Evolutionary conservation across 2,329 filamentous ascomycete genomes (phyloP), one percentile per base, ranked within the genome.

Genomic region (Aspergillus sp.): DNA sequence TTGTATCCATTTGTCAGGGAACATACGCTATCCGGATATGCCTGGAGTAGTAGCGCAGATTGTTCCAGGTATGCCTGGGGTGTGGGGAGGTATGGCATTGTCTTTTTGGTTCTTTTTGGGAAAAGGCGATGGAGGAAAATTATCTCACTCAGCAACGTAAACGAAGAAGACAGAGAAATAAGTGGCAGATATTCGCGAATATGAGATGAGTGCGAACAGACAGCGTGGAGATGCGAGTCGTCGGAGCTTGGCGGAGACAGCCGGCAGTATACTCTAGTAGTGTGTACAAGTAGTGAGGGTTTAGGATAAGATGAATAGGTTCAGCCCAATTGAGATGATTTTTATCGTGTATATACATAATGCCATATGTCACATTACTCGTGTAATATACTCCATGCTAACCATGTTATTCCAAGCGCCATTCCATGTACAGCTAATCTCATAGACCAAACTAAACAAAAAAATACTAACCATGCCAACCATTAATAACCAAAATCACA

Each of bases 31-130:
- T 81, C 81, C 3, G 93, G 93, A 43, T 88, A 84, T 48, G 93
- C 91, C 71, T 93, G 82, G 47, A 98, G 77, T 49, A 98, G 83
- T 51, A 90, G 82, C 15, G 83, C 76, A 12, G 91, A 95, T 70
- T 96, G 86, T 60, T 86, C 83, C 57, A 96, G 86, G 86, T 90
- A 98, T 73, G 90, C 85, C 71, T 95, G 85, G 69, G 87, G 87
- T 49, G 88, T 90, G 45, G 79, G 74, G 66, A 95, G 83, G 67
- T 86, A 83, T 2, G 86, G 85, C 90, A 95, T 95, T 73, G 50
- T 32, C 44, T 22, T 37, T 42, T 45, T 43, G 19, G 10, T 37
- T 45, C 25, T 27, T 32, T 22, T 5, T 3, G 12, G 9, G 7
- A 13, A 10, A 15, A 20, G 22, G 25, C 10, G 9, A 27, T 9